Base-by-base conservation (phyloP, 192 early-diverging fungal genomes). In the Coemansia sp. region DNA sequence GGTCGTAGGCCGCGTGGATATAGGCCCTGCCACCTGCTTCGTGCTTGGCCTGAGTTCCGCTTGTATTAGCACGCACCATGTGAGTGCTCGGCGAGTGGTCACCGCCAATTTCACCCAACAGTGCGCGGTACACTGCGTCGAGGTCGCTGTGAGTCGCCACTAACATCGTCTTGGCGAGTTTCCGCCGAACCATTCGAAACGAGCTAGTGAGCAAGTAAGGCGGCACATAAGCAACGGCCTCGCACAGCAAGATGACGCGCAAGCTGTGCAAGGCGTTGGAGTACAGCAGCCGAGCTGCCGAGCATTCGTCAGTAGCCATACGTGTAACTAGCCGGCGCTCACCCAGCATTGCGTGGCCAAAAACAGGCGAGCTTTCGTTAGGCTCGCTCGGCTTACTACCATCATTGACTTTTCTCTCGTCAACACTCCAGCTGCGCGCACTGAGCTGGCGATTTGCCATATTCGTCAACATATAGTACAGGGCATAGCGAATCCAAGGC, bases 261-360 rank as follows among this genome's bases (percentile, higher is more conserved):
- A 70, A 37, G 57, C 77, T 74, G 31, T 74, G 77, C 55, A 79
- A 46, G 0, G 65, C 42, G 12, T 64, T 59, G 12, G 69, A 34
- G 25, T 64, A 74, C 5, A 79, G 65, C 36, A 74, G 53, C 7
- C 66, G 62, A 0, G 72, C 65, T 3, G 65, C 61, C 14, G 77
- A 67, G 45, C 77, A 79, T 17, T 74, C 66, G 32, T 79, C 72
- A 0, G 72, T 68, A 4, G 72, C 68, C 15, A 71, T 27, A 8
- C 17, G 12, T 11, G 45, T 29, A 9, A 50, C 44, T 45, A 70
- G 27, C 45, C 68, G 15, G 8, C 68, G 60, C 45, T 70, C 60
- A 9, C 27, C 15, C 19, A 66, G 46, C 59, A 51, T 48, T 7
- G 36, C 23, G n/a, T 70, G 45, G 17, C 3, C 14, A 31, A 63